Evolutionary conservation across 1,139 yeast species (phyloP), one percentile per base, ranked within the genome.

Genomic region (Candida sp.): DNA sequence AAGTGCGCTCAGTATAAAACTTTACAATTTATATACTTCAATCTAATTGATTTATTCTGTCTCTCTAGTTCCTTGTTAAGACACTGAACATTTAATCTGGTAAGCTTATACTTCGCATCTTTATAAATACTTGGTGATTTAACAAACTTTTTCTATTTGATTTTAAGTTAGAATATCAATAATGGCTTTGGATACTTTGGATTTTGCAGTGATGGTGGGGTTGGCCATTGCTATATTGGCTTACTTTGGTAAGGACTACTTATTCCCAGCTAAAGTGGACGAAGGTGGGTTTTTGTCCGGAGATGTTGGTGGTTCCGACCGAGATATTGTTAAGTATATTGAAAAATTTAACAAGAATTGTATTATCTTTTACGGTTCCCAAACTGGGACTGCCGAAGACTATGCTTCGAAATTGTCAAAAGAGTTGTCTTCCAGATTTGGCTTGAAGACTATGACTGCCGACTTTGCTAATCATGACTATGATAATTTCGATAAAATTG

Each of bases 321-420:
- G 89, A 57, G 82, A 89, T 60, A 70, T 95, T 40, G 75, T 83
- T 29, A 81, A 82, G 49, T 81, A 81, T 12, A 68, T 90, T 54
- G 70, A 73, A 44, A 70, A 73, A 39, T 83, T 84, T 56, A 74
- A 79, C 49, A 91, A 93, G 66, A 84, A 87, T 54, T 84, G 87
- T 40, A 72, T 87, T 35, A 83, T 93, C n/a, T 79, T 93, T 52
- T 95, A 78, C 61, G 98, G 97, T 5, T 91, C 99, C 5, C 99
- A 93, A 68, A 95, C 99, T 9, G 99, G 99, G 52, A 93, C 99
- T n/a, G 96, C 99, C 40, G 99, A 93, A 67, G 99, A 93, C 62
- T 93, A 90, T 57, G 96, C 97, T 21, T 79, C 87, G 54, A 87
- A 95, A 62, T 82, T 90, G 54, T 81, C 96, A 40, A 90, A 90